A percentile compares a stretch with the other conserved stretches of the same genome.
phyloP scores from a whole-genome alignment of 306 rosid species.

The Rosa persica region DNA sequence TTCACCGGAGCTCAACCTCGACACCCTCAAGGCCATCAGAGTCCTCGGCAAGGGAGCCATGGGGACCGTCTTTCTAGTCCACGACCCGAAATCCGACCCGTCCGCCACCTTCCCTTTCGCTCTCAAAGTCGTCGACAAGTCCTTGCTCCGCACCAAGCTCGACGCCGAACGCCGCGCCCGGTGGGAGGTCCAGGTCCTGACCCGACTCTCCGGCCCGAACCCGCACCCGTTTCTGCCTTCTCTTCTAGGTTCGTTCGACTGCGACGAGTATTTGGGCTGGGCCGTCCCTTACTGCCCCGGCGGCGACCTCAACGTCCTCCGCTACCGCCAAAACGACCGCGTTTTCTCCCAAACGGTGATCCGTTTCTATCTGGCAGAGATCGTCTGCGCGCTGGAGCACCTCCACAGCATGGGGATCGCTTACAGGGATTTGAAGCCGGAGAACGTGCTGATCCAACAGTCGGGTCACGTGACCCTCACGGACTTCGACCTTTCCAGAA shows the following conservation, averaged over 20 bases:
- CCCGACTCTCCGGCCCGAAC: slow-evolving; percentile 45
- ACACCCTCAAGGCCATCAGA: slow-evolving; percentile 57
- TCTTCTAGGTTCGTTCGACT: slow-evolving; percentile 55
- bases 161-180: slow-evolving; percentile 80
- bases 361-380: slow-evolving; percentile 79
- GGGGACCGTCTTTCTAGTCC: slow-evolving; percentile 92
- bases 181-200: slow-evolving; percentile 75
- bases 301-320: slow-evolving; percentile 87
- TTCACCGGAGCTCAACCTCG: slow-evolving; percentile 49
- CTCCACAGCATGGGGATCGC: slow-evolving; percentile 75
- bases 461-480: slow-evolving; percentile 95
- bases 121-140: slow-evolving; percentile 74
- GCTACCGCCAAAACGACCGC: slow-evolving; percentile 67
- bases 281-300: slow-evolving; percentile 90
- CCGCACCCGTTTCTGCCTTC: slow-evolving; percentile 67
- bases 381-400: slow-evolving; percentile 78
- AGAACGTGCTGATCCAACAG: slow-evolving; percentile 79
- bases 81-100: slow-evolving; percentile 34
- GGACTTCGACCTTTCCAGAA: slow-evolving; percentile 86
- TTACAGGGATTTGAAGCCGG: slow-evolving; percentile 92
- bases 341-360: slow-evolving; percentile 77
- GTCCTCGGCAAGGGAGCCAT: slow-evolving; percentile 88
- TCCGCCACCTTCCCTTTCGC: slow-evolving; percentile 47
- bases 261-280: slow-evolving; percentile 60
- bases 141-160: slow-evolving; percentile 48